Evolutionary conservation across 1,139 yeast species (phyloP), one percentile per base, ranked within the genome.

Genomic region (Yamadazyma atlantica): DNA sequence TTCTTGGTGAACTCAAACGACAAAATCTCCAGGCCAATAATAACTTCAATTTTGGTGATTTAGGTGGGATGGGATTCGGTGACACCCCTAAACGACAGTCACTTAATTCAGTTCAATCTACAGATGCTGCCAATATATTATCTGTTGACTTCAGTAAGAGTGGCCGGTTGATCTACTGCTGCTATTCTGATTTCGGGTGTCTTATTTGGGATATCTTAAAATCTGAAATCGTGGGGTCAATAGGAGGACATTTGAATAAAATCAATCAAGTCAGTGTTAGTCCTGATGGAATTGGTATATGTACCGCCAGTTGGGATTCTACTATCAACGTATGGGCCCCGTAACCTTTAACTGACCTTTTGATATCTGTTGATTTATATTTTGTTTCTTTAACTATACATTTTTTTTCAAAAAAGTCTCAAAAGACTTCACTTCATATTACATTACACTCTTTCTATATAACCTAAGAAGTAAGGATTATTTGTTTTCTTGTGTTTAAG

Each of bases 201-300:
- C 65, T 84, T 18, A 73, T 85, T 3, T 86, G 96, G 95, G 97
- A 89, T 55, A 67, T 79, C 2, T 64, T 89, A 26, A 80, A 77
- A 44, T 80, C 79, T 13, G 80, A 77, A 41, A 65, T 84, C 23
- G 76, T 87, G 4, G 90, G 89, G 1, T 66, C 75, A 12, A 49
- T 70, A 29, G 75, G 73, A 2, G 55, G 57, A 32, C 92, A 84
- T 50, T 58, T 67, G 19, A 79, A 78, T 44, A 70, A 82, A 36
- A 74, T 86, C 11, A 78, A 80, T 32, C 80, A 80, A 46, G 83
- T 89, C 2, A 66, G 71, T 34, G 75, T 82, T 0, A 79, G 92
- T 45, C 82, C 82, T 1, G 88, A 87, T 61, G 96, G 96, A 0
- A 58, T 78, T 24, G 89, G 81, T 0, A 69, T 84, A 13, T 79